These are phyloP conservation scores for Bipolaris sorokiniana DNA, from an alignment of 2,329 filamentous ascomycete species.

Conservation along the genomic window DNA sequence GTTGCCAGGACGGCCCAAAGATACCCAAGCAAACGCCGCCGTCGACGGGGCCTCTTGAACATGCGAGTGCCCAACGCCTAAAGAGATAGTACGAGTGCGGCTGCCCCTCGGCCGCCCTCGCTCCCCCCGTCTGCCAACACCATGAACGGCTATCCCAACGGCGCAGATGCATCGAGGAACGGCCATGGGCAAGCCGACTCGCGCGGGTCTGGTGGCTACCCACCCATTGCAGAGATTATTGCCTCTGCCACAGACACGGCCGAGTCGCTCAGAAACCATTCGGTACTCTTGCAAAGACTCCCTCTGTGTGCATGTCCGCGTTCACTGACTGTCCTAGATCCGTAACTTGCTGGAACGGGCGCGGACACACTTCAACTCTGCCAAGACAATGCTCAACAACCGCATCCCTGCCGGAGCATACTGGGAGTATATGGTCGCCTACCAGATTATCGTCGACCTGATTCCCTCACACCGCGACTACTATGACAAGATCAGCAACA, in stretches of 20 bases:
- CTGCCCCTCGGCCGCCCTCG: constrained; percentile 46
- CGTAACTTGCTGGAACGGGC: constrained; percentile 51
- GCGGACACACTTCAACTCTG: constrained; percentile 52
- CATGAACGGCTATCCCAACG: constrained; percentile 44
- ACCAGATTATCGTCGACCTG: constrained; percentile 75
- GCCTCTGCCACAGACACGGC: constrained; percentile 49
- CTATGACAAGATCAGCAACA: constrained; percentile 63
- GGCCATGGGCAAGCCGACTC: constrained; percentile 32
- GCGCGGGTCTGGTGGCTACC: constrained; percentile 31
- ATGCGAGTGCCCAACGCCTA: constrained; percentile 35
- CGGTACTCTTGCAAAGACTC: constrained; percentile 29
- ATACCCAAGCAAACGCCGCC: constrained; percentile 4
- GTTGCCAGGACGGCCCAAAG: constrained; percentile 10
- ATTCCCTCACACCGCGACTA: constrained; percentile 80
- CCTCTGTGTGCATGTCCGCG: not conserved
- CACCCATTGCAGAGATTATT: constrained; percentile 54
- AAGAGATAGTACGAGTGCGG: constrained; percentile 49
- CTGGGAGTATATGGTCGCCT: constrained; percentile 82
- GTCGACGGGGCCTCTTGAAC: constrained; percentile 17
- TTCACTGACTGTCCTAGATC: constrained; percentile 42
- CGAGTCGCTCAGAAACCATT: constrained; percentile 33
- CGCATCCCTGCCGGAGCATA: constrained; percentile 72
- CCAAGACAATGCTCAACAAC: constrained; percentile 58
- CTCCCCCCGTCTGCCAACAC: constrained; percentile 24
- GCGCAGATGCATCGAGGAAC: constrained; percentile 33